phyloP scores from a whole-genome alignment of 2,329 filamentous ascomycete genomes.

The Tolypocladium album region DNA sequence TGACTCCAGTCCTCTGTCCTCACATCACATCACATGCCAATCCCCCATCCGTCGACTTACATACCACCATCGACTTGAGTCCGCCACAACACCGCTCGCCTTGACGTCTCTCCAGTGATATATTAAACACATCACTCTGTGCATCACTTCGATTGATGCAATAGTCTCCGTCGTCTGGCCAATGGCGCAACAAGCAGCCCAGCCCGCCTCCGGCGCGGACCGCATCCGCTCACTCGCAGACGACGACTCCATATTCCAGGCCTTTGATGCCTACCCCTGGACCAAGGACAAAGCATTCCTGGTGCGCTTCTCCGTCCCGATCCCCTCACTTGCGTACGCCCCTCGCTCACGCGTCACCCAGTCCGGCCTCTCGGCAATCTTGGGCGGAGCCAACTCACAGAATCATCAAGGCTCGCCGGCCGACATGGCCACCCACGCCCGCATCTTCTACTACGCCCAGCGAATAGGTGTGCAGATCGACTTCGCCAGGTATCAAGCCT shows the following conservation, averaged over 20 bases:
- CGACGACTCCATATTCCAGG: slow-evolving; percentile 38
- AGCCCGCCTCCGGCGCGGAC: slow-evolving; percentile 13
- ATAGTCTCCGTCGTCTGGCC: not conserved
- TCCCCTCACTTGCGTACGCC: not conserved
- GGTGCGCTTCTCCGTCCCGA: slow-evolving; percentile 22
- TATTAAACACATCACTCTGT: too few relatives aligned
- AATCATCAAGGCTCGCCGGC: slow-evolving; percentile 37
- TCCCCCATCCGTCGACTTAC: not conserved
- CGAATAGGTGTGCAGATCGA: slow-evolving; percentile 44
- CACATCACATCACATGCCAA: not conserved
- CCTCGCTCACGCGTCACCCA: slow-evolving; percentile 11
- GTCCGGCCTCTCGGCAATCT: slow-evolving; percentile 53
- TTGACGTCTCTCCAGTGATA: not conserved
- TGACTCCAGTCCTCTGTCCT: not conserved
- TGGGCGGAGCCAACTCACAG: slow-evolving; percentile 38
- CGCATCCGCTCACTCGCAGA: slow-evolving; percentile 27
- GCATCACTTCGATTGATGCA: not conserved
- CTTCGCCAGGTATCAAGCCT: slow-evolving; percentile 56
- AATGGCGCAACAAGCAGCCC: not conserved
- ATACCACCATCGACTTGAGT: not conserved
- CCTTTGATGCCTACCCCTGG: slow-evolving; percentile 59
- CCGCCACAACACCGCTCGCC: not conserved
- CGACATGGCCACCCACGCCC: slow-evolving; percentile 54
- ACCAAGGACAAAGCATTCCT: slow-evolving; percentile 57
- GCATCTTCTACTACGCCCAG: slow-evolving; percentile 54